These are phyloP conservation scores for Fraxinus nigra DNA, from an alignment of 305 asterid species.

Conservation along the genomic window DNA sequence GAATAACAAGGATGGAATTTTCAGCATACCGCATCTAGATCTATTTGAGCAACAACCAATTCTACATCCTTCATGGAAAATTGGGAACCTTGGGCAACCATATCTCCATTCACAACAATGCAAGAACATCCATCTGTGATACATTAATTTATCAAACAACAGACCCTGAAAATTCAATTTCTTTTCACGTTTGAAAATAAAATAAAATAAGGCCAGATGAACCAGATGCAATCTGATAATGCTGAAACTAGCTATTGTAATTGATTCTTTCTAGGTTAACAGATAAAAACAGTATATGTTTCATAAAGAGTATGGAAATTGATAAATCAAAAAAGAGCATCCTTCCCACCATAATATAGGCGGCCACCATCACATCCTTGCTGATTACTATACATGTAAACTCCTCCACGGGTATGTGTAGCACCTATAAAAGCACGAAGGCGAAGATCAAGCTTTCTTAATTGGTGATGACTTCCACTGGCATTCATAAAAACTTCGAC, in stretches of 20 bases:
- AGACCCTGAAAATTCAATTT: conserved; percentile 18
- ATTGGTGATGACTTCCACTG: conserved; percentile 97
- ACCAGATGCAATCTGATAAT: background rate
- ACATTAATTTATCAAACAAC: conserved; percentile 18
- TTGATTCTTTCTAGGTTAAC: background rate
- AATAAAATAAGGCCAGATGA: background rate
- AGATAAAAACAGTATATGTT: conserved; percentile 15
- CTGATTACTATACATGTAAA: conserved; percentile 91
- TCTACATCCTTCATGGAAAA: conserved; percentile 95
- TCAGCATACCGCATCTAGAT: conserved; percentile 86
- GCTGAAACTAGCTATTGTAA: conserved; percentile 3
- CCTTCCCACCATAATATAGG: conserved; percentile 76
- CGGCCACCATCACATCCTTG: conserved; percentile 99
- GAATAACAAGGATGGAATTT: conserved; percentile 16
- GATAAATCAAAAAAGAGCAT: conserved; percentile 11
- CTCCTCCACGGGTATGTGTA: conserved; percentile 96
- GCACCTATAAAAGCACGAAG: conserved; percentile 93
- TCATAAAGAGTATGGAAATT: background rate
- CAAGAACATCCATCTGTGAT: conserved; percentile 92
- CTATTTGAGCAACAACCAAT: conserved; percentile 89
- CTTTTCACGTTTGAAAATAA: background rate
- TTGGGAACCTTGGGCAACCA: conserved; percentile 95
- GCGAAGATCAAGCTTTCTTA: conserved; percentile 90
- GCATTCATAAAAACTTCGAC: conserved; percentile 97
- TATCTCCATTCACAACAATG: conserved; percentile 90